phyloP scores from a whole-genome alignment of 371 early-diverging fungal genomes.

The Fennellomyces sp. region DNA sequence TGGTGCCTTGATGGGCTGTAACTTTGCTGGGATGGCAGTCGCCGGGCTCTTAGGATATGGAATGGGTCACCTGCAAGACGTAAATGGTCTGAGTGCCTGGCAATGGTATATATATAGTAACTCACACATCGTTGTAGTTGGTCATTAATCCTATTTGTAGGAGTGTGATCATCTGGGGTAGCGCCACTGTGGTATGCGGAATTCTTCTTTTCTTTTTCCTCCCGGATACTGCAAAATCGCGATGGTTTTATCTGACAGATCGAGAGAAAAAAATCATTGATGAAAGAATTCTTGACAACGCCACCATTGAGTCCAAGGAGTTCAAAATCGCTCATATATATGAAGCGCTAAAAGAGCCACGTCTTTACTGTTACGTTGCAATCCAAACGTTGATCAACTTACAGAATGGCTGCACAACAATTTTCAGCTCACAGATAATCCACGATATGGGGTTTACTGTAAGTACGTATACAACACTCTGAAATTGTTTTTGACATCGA shows the following conservation, averaged over 20 bases:
- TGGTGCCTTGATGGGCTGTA: slow-evolving; percentile 24
- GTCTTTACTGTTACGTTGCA: slow-evolving; percentile 28
- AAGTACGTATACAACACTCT: too few species aligned
- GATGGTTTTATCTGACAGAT: slow-evolving; percentile 28
- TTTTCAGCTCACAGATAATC: slow-evolving; percentile 28
- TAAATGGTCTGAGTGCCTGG: slow-evolving; percentile 49
- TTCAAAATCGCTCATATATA: slow-evolving; percentile 31
- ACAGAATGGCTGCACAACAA: slow-evolving; percentile 34
- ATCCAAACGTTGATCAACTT: slow-evolving; percentile 20
- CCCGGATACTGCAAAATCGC: slow-evolving; percentile 35
- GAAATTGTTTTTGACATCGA: too few species aligned
- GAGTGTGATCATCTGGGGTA: slow-evolving; percentile 43
- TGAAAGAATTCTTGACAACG: slow-evolving; percentile 37
- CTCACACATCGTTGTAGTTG: too few species aligned
- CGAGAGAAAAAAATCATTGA: slow-evolving; percentile 37
- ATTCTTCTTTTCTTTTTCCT: slow-evolving; percentile 36
- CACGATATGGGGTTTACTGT: slow-evolving; percentile 35
- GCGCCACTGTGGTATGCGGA: slow-evolving; percentile 28
- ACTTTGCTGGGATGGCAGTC: slow-evolving; percentile 21
- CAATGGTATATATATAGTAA: slow-evolving; percentile 47
- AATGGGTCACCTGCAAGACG: slow-evolving; percentile 44
- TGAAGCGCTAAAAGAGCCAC: slow-evolving; percentile 38
- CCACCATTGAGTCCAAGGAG: slow-evolving; percentile 24
- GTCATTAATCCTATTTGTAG: slow-evolving; percentile 16
- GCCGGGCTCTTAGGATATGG: slow-evolving; percentile 66